Conservation (phyloP, 306 rosid species). For the Pyrus communis region DNA sequence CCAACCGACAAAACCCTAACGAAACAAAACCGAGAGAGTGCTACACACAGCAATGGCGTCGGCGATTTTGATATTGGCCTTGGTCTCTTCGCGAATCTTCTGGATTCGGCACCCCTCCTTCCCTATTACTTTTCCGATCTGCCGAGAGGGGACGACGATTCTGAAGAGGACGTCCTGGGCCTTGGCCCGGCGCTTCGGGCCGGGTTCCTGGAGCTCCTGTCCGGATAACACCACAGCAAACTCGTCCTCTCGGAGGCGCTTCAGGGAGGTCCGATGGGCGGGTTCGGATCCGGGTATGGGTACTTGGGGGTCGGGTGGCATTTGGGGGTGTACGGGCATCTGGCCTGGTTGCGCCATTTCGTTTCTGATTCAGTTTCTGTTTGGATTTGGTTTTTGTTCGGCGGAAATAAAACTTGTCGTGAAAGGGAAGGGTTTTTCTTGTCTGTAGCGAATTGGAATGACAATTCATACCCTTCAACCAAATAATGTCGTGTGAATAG, state of each 20-base stretch:
- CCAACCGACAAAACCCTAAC: conserved; percentile 7
- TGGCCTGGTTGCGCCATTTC: conserved; percentile 63
- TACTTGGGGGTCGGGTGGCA: conserved; percentile 7
- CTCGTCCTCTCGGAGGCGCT: conserved; percentile 81
- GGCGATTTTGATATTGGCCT: conserved; percentile 77
- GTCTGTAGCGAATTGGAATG: too few species aligned
- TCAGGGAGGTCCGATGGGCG: conserved; percentile 22
- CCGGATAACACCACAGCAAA: conserved; percentile 1
- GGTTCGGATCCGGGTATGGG: conserved; percentile 33
- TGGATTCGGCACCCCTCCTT: conserved; percentile 81
- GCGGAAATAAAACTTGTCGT: background rate
- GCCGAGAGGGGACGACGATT: conserved; percentile 76
- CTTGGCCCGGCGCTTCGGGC: conserved; percentile 48
- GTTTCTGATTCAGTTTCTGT: too few species aligned
- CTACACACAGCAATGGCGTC: conserved; percentile 64
- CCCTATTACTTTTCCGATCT: conserved; percentile 96
- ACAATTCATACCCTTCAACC: too few species aligned
- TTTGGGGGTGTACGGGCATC: conserved; percentile 41
- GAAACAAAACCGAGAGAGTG: background rate
- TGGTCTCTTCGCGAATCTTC: conserved; percentile 76
- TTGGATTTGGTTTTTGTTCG: background rate
- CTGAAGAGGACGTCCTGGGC: conserved; percentile 77
- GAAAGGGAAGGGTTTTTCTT: background rate
- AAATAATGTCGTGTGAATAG: too few species aligned
- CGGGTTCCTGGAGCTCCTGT: conserved; percentile 26